Percentiles rank a stretch among this genome's conserved stretches.
phyloP scores from a whole-genome alignment of 2,329 filamentous ascomycete genomes.

The Monilinia fructicola region DNA sequence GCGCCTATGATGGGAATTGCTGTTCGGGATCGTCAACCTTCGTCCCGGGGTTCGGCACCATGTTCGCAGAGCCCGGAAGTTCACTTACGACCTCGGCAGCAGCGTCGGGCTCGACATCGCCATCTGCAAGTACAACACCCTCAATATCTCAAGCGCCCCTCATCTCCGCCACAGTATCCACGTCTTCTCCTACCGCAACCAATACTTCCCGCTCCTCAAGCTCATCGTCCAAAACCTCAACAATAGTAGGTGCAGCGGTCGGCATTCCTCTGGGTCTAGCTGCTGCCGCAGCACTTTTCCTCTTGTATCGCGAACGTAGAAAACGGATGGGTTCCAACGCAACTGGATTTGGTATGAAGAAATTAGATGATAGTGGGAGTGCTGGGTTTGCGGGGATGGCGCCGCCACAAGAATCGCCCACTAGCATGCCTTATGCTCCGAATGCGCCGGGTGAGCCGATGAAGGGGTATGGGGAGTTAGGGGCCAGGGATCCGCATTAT shows the following conservation, averaged over 20 bases:
- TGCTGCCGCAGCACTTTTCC: slow-evolving; percentile 10
- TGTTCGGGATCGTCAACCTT: slow-evolving; percentile 23
- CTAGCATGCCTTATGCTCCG: not conserved
- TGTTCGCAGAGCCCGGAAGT: slow-evolving; percentile 22
- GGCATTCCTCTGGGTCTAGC: slow-evolving; percentile 24
- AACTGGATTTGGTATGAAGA: not conserved
- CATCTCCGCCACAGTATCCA: not conserved
- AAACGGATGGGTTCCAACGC: slow-evolving; percentile 8
- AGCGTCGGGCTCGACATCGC: not conserved
- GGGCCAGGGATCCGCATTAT: not conserved
- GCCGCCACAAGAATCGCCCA: not conserved
- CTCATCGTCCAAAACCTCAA: not conserved
- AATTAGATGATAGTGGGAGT: not conserved
- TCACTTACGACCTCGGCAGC: not conserved
- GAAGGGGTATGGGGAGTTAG: not conserved
- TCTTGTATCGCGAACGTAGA: slow-evolving; percentile 23
- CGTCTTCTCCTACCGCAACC: slow-evolving; percentile 7
- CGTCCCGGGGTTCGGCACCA: slow-evolving; percentile 25
- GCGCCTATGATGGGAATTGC: slow-evolving; percentile 29
- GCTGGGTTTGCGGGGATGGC: not conserved
- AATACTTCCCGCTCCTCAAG: not conserved
- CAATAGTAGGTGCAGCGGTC: slow-evolving; percentile 26
- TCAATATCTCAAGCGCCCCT: slow-evolving; percentile 11
- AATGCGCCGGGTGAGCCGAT: not conserved
- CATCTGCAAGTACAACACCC: slow-evolving; percentile 1